Evolutionary conservation across 495 filamentous ascomycete species (phyloP).

Genomic region (Hypoxylon intermedium): DNA sequence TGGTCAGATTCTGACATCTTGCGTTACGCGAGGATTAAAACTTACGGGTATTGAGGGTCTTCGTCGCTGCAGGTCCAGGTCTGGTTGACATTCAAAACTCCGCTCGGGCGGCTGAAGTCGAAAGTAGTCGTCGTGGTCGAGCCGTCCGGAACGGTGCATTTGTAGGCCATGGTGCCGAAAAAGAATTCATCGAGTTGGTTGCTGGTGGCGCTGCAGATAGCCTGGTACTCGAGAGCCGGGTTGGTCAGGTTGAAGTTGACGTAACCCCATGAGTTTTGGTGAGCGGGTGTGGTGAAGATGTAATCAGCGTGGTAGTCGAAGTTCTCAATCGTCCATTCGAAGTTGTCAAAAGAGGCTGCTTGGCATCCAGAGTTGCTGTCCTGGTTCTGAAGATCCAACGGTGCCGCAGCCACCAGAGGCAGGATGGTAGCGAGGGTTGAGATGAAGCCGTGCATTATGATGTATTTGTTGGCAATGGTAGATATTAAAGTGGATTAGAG

Average conservation of each 20-base stretch:
- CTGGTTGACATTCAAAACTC: conserved; percentile 49
- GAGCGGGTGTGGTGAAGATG: conserved; percentile 52
- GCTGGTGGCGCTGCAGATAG: conserved; percentile 48
- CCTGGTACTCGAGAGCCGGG: conserved; percentile 44
- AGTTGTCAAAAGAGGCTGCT: conserved; percentile 41
- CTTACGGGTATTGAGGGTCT: conserved; percentile 50
- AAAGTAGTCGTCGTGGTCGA: conserved; percentile 41
- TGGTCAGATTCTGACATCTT: conserved; percentile 6
- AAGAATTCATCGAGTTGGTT: conserved; percentile 53
- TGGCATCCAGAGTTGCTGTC: conserved; percentile 40
- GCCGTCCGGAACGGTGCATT: conserved; percentile 41
- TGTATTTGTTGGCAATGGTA: conserved; percentile 3
- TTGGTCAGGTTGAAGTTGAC: conserved; percentile 54
- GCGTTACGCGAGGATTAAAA: neutral
- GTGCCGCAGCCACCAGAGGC: conserved; percentile 32
- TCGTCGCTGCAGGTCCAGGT: conserved; percentile 51
- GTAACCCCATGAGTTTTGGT: conserved; percentile 53
- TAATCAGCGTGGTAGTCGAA: conserved; percentile 52
- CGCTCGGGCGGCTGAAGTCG: conserved; percentile 43
- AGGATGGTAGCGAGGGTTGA: conserved; percentile 33
- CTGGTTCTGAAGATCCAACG: conserved; percentile 15
- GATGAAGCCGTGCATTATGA: conserved; percentile 35
- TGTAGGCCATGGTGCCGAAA: conserved; percentile 51
- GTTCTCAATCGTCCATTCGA: conserved; percentile 45
- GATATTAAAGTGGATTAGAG: conserved; percentile 1